Evolutionary conservation across 345 rosid species (phyloP).

Genomic region (Theobroma cacao): DNA sequence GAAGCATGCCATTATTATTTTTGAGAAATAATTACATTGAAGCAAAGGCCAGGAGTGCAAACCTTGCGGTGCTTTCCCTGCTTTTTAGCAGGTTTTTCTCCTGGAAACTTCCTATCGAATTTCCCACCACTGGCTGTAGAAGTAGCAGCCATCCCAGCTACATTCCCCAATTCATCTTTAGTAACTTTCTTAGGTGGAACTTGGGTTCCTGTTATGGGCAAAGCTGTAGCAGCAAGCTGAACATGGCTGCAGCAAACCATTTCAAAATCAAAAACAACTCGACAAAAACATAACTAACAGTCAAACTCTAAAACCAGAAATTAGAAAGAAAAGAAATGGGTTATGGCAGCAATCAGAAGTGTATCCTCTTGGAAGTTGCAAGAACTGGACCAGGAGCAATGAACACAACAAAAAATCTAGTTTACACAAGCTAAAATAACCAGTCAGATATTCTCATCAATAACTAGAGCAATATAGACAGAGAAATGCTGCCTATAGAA

Average conservation of each 20-base stretch:
- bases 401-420: background rate
- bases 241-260: conserved; percentile 57
- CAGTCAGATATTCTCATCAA: background rate
- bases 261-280: background rate
- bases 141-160: conserved; percentile 85
- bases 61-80: conserved; percentile 92
- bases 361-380: background rate
- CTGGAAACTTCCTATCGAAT: conserved; percentile 82
- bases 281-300: background rate
- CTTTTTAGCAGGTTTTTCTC: conserved; percentile 77
- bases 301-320: background rate
- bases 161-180: conserved; percentile 72
- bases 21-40: background rate
- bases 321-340: too few species aligned
- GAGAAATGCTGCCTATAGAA: background rate
- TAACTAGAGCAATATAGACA: background rate
- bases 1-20: background rate
- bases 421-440: background rate
- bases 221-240: conserved; percentile 80
- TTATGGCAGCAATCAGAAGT: background rate
- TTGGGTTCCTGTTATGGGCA: conserved; percentile 83
- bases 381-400: background rate
- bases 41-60: conserved; percentile 1
- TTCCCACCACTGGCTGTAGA: conserved; percentile 97
- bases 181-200: conserved; percentile 58